Evolutionary conservation across 148 eudicot species (phyloP).

Genomic region (Amaranthus cruentus): DNA sequence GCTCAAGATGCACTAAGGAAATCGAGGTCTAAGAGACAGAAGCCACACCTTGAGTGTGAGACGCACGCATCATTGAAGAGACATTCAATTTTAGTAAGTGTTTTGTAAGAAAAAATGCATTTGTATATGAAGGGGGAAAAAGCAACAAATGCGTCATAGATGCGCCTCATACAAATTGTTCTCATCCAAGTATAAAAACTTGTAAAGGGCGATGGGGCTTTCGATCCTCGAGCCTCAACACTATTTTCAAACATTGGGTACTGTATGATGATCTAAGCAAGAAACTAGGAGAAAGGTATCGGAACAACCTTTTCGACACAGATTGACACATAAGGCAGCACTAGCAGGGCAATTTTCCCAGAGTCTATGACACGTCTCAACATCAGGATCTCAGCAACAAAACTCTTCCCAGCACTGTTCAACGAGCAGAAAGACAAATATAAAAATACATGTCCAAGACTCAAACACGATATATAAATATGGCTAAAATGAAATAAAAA

Average conservation of each 20-base stretch:
- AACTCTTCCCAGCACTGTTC: slow-evolving; percentile 96
- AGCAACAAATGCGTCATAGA: too few relatives aligned
- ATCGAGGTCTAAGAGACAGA: too few relatives aligned
- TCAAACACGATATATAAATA: neutral
- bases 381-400: slow-evolving; percentile 98
- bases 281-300: slow-evolving; percentile 3
- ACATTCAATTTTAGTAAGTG: too few relatives aligned
- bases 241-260: neutral
- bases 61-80: too few relatives aligned
- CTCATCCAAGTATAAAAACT: too few relatives aligned
- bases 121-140: too few relatives aligned
- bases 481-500: neutral
- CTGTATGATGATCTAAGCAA: neutral
- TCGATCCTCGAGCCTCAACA: too few relatives aligned
- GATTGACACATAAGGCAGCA: slow-evolving; percentile 95
- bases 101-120: too few relatives aligned
- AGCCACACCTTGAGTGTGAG: too few relatives aligned
- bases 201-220: too few relatives aligned
- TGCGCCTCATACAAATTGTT: too few relatives aligned
- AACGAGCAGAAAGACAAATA: slow-evolving; percentile 20
- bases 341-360: slow-evolving; percentile 92
- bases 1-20: too few relatives aligned
- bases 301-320: slow-evolving; percentile 86
- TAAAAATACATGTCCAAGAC: neutral
- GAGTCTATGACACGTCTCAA: slow-evolving; percentile 62